Evolutionary conservation across 2,329 filamentous ascomycete genomes (phyloP), one percentile per base, ranked within the genome.

Genomic region (Pestalotiopsis sp.): DNA sequence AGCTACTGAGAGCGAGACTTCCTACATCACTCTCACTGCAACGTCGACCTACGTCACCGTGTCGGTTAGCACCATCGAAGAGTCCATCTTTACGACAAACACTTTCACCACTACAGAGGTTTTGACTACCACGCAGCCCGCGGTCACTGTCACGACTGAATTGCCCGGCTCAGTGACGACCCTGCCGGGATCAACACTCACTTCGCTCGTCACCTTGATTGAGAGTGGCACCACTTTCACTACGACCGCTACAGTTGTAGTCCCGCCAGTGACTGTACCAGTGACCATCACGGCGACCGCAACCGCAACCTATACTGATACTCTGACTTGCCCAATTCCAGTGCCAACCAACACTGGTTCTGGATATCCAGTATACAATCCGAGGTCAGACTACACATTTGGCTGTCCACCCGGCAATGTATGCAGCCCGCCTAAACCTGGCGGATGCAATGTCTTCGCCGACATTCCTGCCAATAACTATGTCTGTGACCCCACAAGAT

Each of bases 391-490:
- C 66, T 78, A 78, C 52, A 87, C 85, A 0, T 89, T 84, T 80
- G 88, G 87, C 65, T 90, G 88, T 74, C 65, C 71, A 13, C 85
- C 87, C 2, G 86, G 87, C 39, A 84, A 75, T 17, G 81, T 89
- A 36, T 90, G 88, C 78, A 83, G 82, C 70, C 83, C 83, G n/a
- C 80, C 79, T 2, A 88, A 84, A 75, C 84, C 86, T 0, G 72
- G 67, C 0, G 79, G 78, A 25, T 90, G 88, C 76, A 83, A 85
- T 70, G 68, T 88, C n/a, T 89, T 84, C 81, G 81, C 81, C 0
- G 80, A 81, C 6, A 76, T 83, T 7, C 88, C 88, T 0, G 72
- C 69, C 1, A 75, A 84, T 36, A 76, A 83, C 23, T 90, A 83
- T 69, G 71, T 83, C 14, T 90, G 87, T 74, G 72, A 81, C 39